Conservation (phyloP, 805 yeast genomes). For the Wickerhamiella occidentalis region DNA sequence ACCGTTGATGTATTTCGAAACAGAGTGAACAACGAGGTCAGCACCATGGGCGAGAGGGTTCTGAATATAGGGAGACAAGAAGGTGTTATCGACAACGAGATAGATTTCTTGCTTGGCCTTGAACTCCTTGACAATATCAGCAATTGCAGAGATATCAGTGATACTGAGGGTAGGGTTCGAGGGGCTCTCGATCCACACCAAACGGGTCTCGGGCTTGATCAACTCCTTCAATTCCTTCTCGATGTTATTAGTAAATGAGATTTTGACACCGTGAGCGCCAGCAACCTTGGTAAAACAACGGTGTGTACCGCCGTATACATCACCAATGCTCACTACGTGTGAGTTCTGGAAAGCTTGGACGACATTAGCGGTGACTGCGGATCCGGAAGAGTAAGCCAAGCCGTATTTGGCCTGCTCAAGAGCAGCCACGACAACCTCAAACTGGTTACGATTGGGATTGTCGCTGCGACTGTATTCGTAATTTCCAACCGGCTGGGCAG, state of each 20-base stretch:
- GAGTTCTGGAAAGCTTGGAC: slow-evolving; percentile 60
- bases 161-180: slow-evolving; percentile 76
- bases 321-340: slow-evolving; percentile 69
- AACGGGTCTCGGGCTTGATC: slow-evolving; percentile 49
- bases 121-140: slow-evolving; percentile 36
- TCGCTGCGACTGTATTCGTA: slow-evolving; percentile 79
- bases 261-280: slow-evolving; percentile 58
- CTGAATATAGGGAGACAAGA: slow-evolving; percentile 74
- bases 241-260: slow-evolving; percentile 55
- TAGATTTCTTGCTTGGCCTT: slow-evolving; percentile 34
- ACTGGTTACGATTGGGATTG: slow-evolving; percentile 75
- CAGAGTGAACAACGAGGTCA: slow-evolving; percentile 78
- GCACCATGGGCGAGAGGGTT: slow-evolving; percentile 78
- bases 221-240: slow-evolving; percentile 44
- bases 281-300: slow-evolving; percentile 83
- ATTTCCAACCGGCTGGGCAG: slow-evolving; percentile 62
- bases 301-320: slow-evolving; percentile 87
- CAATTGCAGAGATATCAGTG: slow-evolving; percentile 59
- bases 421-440: slow-evolving; percentile 68
- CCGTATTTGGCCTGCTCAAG: slow-evolving; percentile 58
- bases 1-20: slow-evolving; percentile 83
- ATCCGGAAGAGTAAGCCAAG: slow-evolving; percentile 72
- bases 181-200: slow-evolving; percentile 84
- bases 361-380: slow-evolving; percentile 69
- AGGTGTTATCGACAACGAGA: slow-evolving; percentile 79